Evolutionary conservation across 2,329 filamentous ascomycete species (phyloP), one percentile per base, ranked within the genome.

Genomic region (Beauveria brongniartii): DNA sequence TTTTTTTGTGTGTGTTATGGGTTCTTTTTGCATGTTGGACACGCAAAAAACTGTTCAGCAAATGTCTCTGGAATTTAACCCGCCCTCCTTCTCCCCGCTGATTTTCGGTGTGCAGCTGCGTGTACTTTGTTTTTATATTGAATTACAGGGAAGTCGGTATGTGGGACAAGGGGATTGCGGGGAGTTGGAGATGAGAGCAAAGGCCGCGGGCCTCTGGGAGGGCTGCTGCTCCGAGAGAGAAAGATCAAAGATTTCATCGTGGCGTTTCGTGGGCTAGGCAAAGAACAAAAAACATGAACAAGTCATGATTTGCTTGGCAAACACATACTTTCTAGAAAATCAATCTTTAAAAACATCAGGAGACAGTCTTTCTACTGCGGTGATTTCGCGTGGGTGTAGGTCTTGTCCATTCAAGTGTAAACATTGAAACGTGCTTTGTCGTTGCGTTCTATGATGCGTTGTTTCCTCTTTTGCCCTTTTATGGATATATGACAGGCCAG

Each of bases 341-440:
- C 43, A 71, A 65, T 28, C 52, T 41, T 65, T 5, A 69, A 67
- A 73, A 61, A 67, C 71, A 70, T 67, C 67, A 65, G 71, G 67
- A 69, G 65, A 69, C 64, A 67, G 64, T 65, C 65, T 63, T 62
- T 18, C 34, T 30, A 20, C 41, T 44, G 30, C n/a, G n/a, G 20
- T 26, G 9, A n/a, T 16, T 59, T 2, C 6, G 43, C n/a, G 47
- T 2, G 12, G 24, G 3, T 37, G 18, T 7, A 48, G 12, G 5
- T 37, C 20, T 24, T 14, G 20, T 34, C 47, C 22, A 43, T 50
- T 55, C 24, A 12, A 57, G 41, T 58, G 47, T 37, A 55, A 44
- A 51, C 55, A 24, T 58, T 41, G 43, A 34, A 40, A 30, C 26
- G 6, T 34, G 44, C 37, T 53, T 47, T 53, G 55, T 58, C 20